These are phyloP conservation scores for Fusarium liriodendri DNA, from an alignment of 2,329 filamentous ascomycete species.

Conservation along the genomic window DNA sequence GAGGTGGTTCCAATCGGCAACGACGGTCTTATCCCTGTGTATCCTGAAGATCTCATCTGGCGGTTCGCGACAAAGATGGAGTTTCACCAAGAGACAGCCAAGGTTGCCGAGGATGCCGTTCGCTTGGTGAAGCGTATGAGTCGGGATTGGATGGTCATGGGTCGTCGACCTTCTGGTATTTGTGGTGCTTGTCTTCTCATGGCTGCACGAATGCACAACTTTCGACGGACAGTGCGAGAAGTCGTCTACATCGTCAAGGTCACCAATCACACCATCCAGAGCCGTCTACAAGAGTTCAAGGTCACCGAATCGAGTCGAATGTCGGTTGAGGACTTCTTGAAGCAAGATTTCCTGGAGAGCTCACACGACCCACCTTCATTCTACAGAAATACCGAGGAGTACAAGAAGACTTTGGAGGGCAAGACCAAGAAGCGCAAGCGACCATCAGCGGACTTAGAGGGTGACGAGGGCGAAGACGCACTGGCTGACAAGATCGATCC, in stretches of 20 bases:
- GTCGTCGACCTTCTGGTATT: conserved; percentile 90
- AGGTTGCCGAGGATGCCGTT: conserved; percentile 88
- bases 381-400: conserved; percentile 73
- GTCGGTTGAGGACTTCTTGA: conserved; percentile 87
- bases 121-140: conserved; percentile 93
- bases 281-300: conserved; percentile 92
- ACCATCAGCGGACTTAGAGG: conserved; percentile 47
- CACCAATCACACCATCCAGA: conserved; percentile 91
- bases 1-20: conserved; percentile 78
- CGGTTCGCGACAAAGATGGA: conserved; percentile 93
- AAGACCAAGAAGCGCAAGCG: conserved; percentile 61
- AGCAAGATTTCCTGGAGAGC: conserved; percentile 77
- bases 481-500: conserved; percentile 17
- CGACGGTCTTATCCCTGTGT: conserved; percentile 73
- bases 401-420: conserved; percentile 63
- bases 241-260: conserved; percentile 99
- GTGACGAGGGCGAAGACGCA: conserved; percentile 33
- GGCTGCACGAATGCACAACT: conserved; percentile 98
- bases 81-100: conserved; percentile 83
- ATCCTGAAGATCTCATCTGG: conserved; percentile 90
- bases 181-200: conserved; percentile 95
- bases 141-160: conserved; percentile 96
- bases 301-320: conserved; percentile 85
- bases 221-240: conserved; percentile 89
- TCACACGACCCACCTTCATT: conserved; percentile 86